Percentiles rank a stretch among this genome's conserved stretches.
Conservation (phyloP, 495 filamentous ascomycete genomes). For the Collariella sp. region DNA sequence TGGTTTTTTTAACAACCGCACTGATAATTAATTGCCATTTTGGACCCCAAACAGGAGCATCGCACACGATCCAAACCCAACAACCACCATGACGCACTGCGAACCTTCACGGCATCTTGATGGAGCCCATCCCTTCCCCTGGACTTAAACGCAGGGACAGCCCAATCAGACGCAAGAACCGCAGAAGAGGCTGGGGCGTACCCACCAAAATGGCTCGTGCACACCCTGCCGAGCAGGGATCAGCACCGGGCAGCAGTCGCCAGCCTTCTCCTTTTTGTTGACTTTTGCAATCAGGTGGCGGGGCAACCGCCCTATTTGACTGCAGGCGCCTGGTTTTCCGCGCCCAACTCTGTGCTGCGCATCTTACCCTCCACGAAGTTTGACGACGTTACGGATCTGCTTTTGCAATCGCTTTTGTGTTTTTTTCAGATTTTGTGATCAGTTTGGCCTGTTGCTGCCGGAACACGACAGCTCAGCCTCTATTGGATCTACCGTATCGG, state of each 20-base stretch:
- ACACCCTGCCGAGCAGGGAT: not conserved
- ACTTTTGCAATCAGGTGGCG: slow-evolving; percentile 31
- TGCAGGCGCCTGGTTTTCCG: slow-evolving; percentile 3
- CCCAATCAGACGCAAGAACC: not conserved
- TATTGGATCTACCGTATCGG: not conserved
- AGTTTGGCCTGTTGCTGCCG: not conserved
- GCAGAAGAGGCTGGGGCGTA: not conserved
- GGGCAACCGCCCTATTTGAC: slow-evolving; percentile 31
- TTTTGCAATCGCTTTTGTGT: not conserved
- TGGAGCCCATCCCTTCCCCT: not conserved
- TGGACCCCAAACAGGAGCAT: not conserved
- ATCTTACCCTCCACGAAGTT: not conserved
- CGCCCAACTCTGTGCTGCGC: slow-evolving; percentile 1
- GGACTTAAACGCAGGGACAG: not conserved
- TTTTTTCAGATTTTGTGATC: not conserved
- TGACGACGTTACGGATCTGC: not conserved
- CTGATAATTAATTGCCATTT: not conserved
- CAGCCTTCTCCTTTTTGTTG: slow-evolving; percentile 41
- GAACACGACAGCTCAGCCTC: not conserved
- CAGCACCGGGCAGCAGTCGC: slow-evolving; percentile 1
- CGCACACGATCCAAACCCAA: not conserved
- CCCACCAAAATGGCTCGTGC: not conserved
- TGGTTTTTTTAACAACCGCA: too few species aligned
- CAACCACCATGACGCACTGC: not conserved
- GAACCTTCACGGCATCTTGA: not conserved